Percentiles rank a stretch among this genome's conserved stretches.
Conservation (phyloP, 2,329 filamentous ascomycete species). For the Albophoma yamanashiensis region DNA sequence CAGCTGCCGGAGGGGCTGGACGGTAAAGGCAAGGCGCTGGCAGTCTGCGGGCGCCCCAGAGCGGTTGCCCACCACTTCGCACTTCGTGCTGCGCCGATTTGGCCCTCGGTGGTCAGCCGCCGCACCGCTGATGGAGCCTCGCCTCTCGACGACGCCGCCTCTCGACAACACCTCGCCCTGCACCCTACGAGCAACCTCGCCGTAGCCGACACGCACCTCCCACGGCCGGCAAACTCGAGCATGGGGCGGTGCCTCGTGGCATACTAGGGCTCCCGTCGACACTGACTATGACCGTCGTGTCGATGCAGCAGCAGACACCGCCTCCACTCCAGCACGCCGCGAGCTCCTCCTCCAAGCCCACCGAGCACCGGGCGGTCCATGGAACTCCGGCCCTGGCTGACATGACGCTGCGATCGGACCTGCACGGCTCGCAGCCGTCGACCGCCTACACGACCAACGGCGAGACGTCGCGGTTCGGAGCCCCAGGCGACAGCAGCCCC, state of each 20-base stretch:
- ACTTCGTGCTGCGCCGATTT: neutral
- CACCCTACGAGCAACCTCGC: neutral
- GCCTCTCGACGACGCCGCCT: neutral
- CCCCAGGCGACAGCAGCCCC: conserved; percentile 15
- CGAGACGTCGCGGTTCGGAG: conserved; percentile 17
- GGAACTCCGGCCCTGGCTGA: conserved; percentile 9
- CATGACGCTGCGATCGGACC: conserved; percentile 22
- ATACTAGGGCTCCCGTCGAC: neutral
- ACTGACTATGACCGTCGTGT: conserved; percentile 6
- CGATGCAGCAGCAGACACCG: conserved; percentile 6
- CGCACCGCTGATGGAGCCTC: neutral
- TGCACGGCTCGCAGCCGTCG: conserved; percentile 18
- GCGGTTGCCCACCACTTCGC: neutral
- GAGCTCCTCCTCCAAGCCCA: conserved; percentile 15
- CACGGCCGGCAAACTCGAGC: neutral
- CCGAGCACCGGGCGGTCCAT: conserved; percentile 9
- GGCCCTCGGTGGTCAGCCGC: neutral
- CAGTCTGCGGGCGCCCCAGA: neutral
- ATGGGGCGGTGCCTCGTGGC: conserved; percentile 2
- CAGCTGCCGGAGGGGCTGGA: neutral
- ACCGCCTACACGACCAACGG: conserved; percentile 16
- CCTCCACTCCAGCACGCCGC: conserved; percentile 7
- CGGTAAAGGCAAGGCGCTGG: neutral
- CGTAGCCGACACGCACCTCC: neutral
- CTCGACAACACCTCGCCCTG: neutral